These are phyloP conservation scores for Chlorella sp. DNA, from an alignment of 139 green algal species.

Conservation along the genomic window DNA sequence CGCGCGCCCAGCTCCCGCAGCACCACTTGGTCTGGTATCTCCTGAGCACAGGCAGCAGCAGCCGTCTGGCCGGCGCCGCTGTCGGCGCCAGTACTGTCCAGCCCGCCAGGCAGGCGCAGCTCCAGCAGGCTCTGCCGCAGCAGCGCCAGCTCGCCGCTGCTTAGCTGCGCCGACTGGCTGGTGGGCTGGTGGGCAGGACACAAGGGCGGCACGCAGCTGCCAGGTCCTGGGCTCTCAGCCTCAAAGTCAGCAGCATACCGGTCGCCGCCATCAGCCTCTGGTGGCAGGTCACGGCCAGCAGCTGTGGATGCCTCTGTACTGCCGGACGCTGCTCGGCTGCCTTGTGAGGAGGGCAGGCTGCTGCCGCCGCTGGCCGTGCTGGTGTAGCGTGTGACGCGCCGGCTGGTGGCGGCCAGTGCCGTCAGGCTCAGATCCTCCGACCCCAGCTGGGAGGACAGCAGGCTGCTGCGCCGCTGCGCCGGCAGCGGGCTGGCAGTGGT, in stretches of 20 bases:
- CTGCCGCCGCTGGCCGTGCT: conserved; percentile 1
- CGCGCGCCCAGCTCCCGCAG: conserved; percentile 25
- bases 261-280: neutral
- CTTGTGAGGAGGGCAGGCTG: neutral
- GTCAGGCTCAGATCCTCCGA: neutral
- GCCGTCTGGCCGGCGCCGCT: neutral
- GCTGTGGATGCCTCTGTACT: neutral
- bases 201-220: too few species aligned
- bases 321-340: neutral
- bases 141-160: conserved; percentile 7
- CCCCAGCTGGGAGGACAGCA: neutral
- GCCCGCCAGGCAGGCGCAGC: neutral
- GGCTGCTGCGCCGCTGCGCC: neutral
- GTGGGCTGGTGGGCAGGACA: too few species aligned
- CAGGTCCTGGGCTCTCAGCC: neutral
- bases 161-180: neutral
- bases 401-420: neutral
- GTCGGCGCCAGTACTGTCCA: neutral
- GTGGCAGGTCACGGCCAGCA: too few species aligned
- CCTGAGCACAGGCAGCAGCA: neutral
- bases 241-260: neutral
- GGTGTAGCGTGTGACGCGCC: neutral
- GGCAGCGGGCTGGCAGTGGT: too few species aligned
- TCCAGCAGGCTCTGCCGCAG: conserved; percentile 26
- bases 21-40: conserved; percentile 20